phyloP scores from a whole-genome alignment of 345 rosid species.

The Arabis hirsuta region DNA sequence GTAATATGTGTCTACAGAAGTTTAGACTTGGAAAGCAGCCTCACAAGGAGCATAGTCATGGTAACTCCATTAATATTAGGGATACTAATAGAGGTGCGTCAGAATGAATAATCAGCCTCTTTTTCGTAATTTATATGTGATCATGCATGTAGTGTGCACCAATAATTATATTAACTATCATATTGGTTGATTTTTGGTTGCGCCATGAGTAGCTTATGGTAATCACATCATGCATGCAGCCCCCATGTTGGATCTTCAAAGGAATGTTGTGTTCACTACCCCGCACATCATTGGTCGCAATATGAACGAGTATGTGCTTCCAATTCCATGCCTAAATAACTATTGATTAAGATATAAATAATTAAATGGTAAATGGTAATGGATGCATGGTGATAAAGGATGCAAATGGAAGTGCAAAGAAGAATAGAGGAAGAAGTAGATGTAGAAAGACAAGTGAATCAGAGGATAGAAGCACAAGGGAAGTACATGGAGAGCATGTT shows the following conservation, averaged over 20 bases:
- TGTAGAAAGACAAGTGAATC: slow-evolving; percentile 90
- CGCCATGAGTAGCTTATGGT: not conserved
- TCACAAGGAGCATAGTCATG: slow-evolving; percentile 66
- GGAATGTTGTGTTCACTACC: slow-evolving; percentile 49
- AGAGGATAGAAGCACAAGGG: slow-evolving; percentile 95
- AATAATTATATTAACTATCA: not conserved
- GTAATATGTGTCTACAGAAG: slow-evolving; percentile 52
- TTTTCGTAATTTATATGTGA: not conserved
- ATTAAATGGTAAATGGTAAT: slow-evolving; percentile 25
- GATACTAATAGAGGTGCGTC: slow-evolving; percentile 70
- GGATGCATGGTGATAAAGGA: slow-evolving; percentile 42
- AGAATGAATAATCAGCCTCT: slow-evolving; percentile 33
- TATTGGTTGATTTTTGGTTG: not conserved
- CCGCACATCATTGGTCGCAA: slow-evolving; percentile 51
- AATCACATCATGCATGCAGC: slow-evolving; percentile 33
- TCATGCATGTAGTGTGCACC: not conserved
- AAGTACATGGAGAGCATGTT: slow-evolving; percentile 93
- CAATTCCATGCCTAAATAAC: slow-evolving; percentile 2
- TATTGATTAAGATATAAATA: slow-evolving; percentile 26
- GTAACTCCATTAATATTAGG: slow-evolving; percentile 61
- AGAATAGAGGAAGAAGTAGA: slow-evolving; percentile 80
- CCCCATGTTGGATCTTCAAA: slow-evolving; percentile 38
- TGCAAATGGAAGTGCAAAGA: slow-evolving; percentile 87
- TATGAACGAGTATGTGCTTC: slow-evolving; percentile 65
- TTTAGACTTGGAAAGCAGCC: slow-evolving; percentile 88